Conservation (phyloP, 2,329 filamentous ascomycete species). For the Lachnellula hyalina region DNA sequence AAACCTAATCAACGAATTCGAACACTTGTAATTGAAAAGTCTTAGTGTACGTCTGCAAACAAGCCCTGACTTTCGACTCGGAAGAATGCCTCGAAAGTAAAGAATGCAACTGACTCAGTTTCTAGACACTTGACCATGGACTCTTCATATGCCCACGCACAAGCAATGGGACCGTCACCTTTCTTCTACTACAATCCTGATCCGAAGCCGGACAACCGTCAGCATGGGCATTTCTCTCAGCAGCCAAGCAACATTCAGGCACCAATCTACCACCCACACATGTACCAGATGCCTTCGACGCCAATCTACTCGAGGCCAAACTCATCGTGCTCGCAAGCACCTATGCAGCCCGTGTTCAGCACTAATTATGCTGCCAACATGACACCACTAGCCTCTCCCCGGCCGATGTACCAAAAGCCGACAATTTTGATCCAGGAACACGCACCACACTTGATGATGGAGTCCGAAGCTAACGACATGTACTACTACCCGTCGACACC, state of each 20-base stretch:
- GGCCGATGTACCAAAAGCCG: constrained; percentile 68
- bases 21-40: constrained; percentile 6
- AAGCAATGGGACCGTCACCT: constrained; percentile 63
- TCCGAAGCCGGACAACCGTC: constrained; percentile 63
- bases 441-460: constrained; percentile 56
- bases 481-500: constrained; percentile 81
- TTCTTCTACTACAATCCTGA: constrained; percentile 89
- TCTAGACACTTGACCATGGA: constrained; percentile 26
- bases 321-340: constrained; percentile 59
- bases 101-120: constrained; percentile 1
- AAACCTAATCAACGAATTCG: constrained; percentile 17
- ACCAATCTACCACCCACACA: constrained; percentile 45
- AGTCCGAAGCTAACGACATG: constrained; percentile 64
- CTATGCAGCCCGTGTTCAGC: constrained; percentile 30
- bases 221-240: constrained; percentile 71
- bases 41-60: constrained; percentile 16
- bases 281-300: constrained; percentile 56
- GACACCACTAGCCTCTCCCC: constrained; percentile 72
- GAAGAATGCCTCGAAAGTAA: background rate
- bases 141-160: constrained; percentile 34
- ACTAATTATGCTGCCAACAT: constrained; percentile 37
- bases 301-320: constrained; percentile 61
- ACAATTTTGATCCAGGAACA: constrained; percentile 61
- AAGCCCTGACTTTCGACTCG: background rate
- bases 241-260: constrained; percentile 45